Base-by-base conservation (phyloP, 2,329 filamentous ascomycete species). In the Ceratocystis variospora region DNA sequence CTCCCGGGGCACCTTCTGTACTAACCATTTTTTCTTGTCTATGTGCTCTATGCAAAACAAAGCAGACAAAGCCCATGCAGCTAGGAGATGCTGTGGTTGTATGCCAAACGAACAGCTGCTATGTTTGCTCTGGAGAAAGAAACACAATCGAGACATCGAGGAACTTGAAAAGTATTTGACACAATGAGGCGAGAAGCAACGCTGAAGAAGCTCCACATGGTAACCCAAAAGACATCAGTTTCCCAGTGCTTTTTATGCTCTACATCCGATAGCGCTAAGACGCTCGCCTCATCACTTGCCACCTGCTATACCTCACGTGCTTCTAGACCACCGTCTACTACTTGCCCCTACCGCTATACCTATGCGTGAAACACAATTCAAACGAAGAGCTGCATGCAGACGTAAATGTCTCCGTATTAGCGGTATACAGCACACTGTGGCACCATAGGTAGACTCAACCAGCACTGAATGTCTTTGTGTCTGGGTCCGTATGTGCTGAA, bases 401-500 rank as follows among this genome's bases (percentile, higher is more conserved):
- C 25, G 53, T 57, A 57, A 57, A 31, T 57, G 25, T 57, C 53
- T 57, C 53, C 25, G 12, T 33, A 57, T 57, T 22, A 5, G 31
- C 31, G 25, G 53, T 57, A 57, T 57, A 57, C 53, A 57, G 53
- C 15, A 37, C 28, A 59, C 7, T 41, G 53, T 59, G 12, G 17
- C 33, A 59, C 53, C 17, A 17, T 33, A 17, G 53, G 25, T 6
- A 17, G 53, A 59, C 53, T 33, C 17, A 33, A 59, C 53, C 53
- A 59, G 25, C 17, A 59, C 28, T 31, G 7, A 31, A 59, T 59
- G 53, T 59, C 25, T 59, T 59, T 25, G 33, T 59, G 53, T 59
- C 15, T 59, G 28, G 53, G 53, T 31, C 53, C 53, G 28, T 33
- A 59, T 59, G 53, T 59, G 53, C 48, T 59, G 25, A 59, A n/a